These are phyloP conservation scores for Dictyostelium firmibasis DNA, from an alignment of 78 protist species.

Conservation along the genomic window DNA sequence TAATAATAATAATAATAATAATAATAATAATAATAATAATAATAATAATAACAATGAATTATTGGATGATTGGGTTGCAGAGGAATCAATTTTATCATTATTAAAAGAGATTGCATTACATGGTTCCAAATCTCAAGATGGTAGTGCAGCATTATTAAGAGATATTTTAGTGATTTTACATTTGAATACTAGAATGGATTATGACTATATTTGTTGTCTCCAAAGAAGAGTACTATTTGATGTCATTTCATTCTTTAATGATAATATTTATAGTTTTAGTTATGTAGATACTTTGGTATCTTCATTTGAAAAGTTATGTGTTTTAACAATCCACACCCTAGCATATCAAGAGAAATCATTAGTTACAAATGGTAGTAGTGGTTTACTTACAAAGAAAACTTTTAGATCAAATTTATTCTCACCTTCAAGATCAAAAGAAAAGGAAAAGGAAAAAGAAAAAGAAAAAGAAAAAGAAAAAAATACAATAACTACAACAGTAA, in stretches of 20 bases:
- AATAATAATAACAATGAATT: not conserved
- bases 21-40: not conserved
- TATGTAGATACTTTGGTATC: conserved; percentile 35
- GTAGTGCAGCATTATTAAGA: not conserved
- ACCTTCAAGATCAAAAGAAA: not conserved
- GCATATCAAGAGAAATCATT: conserved; percentile 53
- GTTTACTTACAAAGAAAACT: not conserved
- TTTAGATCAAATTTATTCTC: not conserved
- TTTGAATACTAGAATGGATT: conserved; percentile 54
- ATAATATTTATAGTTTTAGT: conserved; percentile 26
- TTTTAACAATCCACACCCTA: conserved; percentile 44
- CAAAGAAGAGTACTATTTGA: conserved; percentile 43
- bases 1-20: too few species aligned
- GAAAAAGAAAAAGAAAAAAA: not conserved
- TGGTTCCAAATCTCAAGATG: conserved; percentile 56
- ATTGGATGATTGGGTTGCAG: conserved; percentile 35
- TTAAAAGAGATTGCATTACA: conserved; percentile 56
- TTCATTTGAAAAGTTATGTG: conserved; percentile 48
- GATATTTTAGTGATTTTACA: conserved; percentile 44
- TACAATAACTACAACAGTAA: not conserved
- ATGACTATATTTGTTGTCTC: conserved; percentile 56
- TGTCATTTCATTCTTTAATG: conserved; percentile 71
- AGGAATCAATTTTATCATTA: conserved; percentile 48
- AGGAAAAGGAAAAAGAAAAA: not conserved
- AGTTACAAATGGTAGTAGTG: not conserved